Evolutionary conservation across 2,329 filamentous ascomycete species (phyloP).

Genomic region (Cryphonectria radicalis): DNA sequence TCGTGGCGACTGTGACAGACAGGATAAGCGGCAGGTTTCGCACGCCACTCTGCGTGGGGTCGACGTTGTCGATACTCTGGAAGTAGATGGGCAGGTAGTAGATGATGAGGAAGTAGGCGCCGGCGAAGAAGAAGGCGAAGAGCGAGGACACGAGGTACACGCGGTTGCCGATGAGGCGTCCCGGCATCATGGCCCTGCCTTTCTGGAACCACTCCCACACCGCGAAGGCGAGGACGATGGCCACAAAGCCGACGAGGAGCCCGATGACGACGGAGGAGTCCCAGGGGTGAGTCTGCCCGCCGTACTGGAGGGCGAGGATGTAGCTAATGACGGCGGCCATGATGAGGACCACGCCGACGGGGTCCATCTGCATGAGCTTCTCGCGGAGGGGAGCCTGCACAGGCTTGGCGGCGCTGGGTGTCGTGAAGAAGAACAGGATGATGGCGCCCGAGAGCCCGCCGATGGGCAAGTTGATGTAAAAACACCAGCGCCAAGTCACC

Average conservation of each 20-base stretch:
- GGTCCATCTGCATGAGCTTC: constrained; percentile 49
- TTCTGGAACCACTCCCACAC: constrained; percentile 43
- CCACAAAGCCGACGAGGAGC: constrained; percentile 38
- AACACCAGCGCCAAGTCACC: constrained; percentile 38
- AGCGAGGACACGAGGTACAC: constrained; percentile 48
- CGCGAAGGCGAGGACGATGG: constrained; percentile 37
- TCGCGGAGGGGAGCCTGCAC: constrained; percentile 37
- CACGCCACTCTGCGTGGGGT: constrained; percentile 43
- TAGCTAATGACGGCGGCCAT: constrained; percentile 45
- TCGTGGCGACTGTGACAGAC: constrained; percentile 42
- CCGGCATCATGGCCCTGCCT: constrained; percentile 54
- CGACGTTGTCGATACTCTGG: constrained; percentile 49
- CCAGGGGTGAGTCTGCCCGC: constrained; percentile 46
- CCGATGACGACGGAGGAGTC: constrained; percentile 40
- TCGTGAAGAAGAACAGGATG: constrained; percentile 42
- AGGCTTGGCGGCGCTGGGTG: constrained; percentile 40
- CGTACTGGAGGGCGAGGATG: constrained; percentile 49
- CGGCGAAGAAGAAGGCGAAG: constrained; percentile 48
- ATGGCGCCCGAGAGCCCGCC: constrained; percentile 35
- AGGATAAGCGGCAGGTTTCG: constrained; percentile 47
- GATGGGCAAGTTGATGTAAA: constrained; percentile 40
- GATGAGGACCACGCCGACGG: constrained; percentile 43
- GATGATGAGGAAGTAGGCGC: constrained; percentile 48
- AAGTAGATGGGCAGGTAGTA: constrained; percentile 58
- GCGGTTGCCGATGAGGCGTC: constrained; percentile 48